phyloP scores from a whole-genome alignment of 129 eudicot species.

The Artemisia argyi region DNA sequence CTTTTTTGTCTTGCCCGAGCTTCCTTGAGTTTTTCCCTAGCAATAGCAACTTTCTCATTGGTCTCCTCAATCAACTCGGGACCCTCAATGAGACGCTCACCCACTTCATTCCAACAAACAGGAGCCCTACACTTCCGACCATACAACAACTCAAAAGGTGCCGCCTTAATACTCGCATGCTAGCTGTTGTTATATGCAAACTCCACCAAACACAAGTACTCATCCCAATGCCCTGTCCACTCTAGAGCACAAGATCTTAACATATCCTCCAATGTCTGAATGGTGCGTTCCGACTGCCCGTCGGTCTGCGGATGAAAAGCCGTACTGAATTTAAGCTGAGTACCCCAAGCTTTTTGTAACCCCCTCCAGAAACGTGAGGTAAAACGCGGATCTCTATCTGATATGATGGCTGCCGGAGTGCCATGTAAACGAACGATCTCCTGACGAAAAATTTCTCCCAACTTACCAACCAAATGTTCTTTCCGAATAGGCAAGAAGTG shows the following conservation, averaged over 20 bases:
- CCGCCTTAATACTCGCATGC: neutral
- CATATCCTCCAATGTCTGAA: slow-evolving; percentile 1
- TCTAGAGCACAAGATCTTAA: neutral
- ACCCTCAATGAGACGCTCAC: neutral
- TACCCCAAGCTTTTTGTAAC: neutral
- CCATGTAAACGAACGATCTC: too few relatives aligned
- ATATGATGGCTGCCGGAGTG: neutral
- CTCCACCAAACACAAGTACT: neutral
- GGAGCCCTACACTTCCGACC: neutral
- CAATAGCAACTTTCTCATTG: neutral
- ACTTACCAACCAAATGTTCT: too few relatives aligned
- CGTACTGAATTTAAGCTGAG: neutral
- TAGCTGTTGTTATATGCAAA: neutral
- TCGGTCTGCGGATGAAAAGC: neutral
- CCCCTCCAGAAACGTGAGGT: neutral
- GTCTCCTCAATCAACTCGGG: neutral
- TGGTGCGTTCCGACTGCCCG: slow-evolving; percentile 1
- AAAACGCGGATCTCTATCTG: neutral
- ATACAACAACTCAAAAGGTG: neutral
- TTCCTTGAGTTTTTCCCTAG: neutral
- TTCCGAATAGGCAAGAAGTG: too few relatives aligned
- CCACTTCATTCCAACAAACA: neutral
- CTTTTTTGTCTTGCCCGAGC: neutral
- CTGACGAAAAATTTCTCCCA: too few relatives aligned
- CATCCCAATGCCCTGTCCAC: neutral